Percentiles rank a stretch among this genome's conserved stretches.
phyloP scores from a whole-genome alignment of 805 yeast genomes.

The Wickerhamomyces sydowiorum region DNA sequence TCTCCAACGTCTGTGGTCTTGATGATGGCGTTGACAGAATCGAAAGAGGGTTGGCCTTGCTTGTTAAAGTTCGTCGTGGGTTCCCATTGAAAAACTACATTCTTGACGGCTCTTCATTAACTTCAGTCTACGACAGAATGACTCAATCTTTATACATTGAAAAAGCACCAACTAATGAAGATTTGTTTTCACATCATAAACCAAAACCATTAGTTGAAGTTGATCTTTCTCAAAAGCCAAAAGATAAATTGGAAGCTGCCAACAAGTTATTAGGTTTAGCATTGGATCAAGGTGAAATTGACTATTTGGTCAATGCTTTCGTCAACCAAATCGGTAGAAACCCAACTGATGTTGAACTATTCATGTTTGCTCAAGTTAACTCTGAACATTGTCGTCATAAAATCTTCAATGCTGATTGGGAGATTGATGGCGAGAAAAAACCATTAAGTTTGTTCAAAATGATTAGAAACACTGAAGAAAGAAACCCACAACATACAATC shows the following conservation, averaged over 20 bases:
- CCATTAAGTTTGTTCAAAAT: slow-evolving; percentile 78
- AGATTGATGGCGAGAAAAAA: slow-evolving; percentile 76
- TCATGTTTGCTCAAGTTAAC: slow-evolving; percentile 99
- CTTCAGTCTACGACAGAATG: slow-evolving; percentile 88
- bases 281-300: slow-evolving; percentile 90
- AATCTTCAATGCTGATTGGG: slow-evolving; percentile 98
- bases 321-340: slow-evolving; percentile 70
- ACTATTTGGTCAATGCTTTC: slow-evolving; percentile 80
- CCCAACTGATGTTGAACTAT: slow-evolving; percentile 96
- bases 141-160: slow-evolving; percentile 67
- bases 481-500: slow-evolving; percentile 74
- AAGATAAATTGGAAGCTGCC: slow-evolving; percentile 62
- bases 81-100: slow-evolving; percentile 57
- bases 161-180: slow-evolving; percentile 57
- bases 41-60: slow-evolving; percentile 83
- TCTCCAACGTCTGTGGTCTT: slow-evolving; percentile 83
- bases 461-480: slow-evolving; percentile 90
- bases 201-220: slow-evolving; percentile 83
- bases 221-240: slow-evolving; percentile 48
- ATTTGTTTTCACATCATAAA: slow-evolving; percentile 67
- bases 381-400: slow-evolving; percentile 99
- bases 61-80: slow-evolving; percentile 66
- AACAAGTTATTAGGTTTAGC: slow-evolving; percentile 88
- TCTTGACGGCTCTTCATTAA: slow-evolving; percentile 50
- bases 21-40: slow-evolving; percentile 66